Evolutionary conservation across 176 grass and related monocot species (phyloP).

Genomic region (Poa pratensis): DNA sequence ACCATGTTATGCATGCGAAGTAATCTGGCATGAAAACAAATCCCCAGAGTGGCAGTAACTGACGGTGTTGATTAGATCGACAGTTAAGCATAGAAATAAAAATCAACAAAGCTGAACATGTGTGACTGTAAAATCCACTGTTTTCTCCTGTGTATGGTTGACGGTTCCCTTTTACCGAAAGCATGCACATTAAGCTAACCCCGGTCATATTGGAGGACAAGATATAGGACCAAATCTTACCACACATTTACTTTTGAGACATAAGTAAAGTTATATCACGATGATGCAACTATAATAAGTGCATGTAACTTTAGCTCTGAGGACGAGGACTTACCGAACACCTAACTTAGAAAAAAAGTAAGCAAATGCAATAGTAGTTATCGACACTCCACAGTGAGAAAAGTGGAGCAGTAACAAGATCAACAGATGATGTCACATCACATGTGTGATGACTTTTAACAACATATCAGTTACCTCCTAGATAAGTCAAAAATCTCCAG

Average conservation of each 20-base stretch:
- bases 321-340: slow-evolving; percentile 48
- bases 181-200: background rate
- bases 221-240: slow-evolving; percentile 38
- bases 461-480: slow-evolving; percentile 34
- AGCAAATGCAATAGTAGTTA: slow-evolving; percentile 28
- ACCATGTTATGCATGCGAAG: background rate
- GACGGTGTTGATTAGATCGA: background rate
- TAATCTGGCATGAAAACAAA: background rate
- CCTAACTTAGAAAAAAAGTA: slow-evolving; percentile 39
- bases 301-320: slow-evolving; percentile 36
- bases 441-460: slow-evolving; percentile 12
- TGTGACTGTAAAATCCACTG: background rate
- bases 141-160: slow-evolving; percentile 22
- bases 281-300: slow-evolving; percentile 32
- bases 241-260: slow-evolving; percentile 28
- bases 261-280: slow-evolving; percentile 28
- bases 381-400: slow-evolving; percentile 21
- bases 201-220: slow-evolving; percentile 14
- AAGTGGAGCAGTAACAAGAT: slow-evolving; percentile 28
- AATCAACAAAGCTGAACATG: background rate
- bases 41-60: background rate
- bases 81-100: slow-evolving; percentile 1
- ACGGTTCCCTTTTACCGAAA: slow-evolving; percentile 32
- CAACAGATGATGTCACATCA: slow-evolving; percentile 31
- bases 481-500: slow-evolving; percentile 11